These are phyloP conservation scores for Daldinia childiae DNA, from an alignment of 495 filamentous ascomycete species.

Conservation along the genomic window DNA sequence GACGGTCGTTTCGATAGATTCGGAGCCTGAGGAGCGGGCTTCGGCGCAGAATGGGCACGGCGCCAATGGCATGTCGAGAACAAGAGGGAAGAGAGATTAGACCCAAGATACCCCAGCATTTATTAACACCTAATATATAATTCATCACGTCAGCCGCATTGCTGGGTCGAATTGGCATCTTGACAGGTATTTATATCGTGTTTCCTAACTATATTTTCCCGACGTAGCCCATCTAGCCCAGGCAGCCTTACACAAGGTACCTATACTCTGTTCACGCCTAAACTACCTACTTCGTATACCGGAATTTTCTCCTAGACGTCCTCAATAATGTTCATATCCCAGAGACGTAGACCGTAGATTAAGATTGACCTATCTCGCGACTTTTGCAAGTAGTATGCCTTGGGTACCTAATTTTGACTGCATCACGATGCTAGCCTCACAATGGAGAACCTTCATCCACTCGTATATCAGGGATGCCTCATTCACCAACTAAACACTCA, in stretches of 20 bases:
- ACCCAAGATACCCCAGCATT: conserved; percentile 28
- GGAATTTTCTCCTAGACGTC: not conserved
- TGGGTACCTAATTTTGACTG: not conserved
- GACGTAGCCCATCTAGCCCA: not conserved
- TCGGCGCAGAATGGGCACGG: conserved; percentile 11
- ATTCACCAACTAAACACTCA: not conserved
- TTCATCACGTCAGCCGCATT: conserved; percentile 7
- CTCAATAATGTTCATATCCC: not conserved
- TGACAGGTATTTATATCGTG: not conserved
- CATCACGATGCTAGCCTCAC: not conserved
- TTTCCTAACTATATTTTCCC: not conserved
- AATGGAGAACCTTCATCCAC: not conserved
- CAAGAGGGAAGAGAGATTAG: conserved; percentile 44
- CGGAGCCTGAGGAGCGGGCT: conserved; percentile 19
- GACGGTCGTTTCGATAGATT: conserved; percentile 67
- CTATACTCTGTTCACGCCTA: not conserved
- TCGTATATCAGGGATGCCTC: not conserved
- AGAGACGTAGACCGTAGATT: not conserved
- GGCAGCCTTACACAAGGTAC: not conserved
- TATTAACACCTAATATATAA: conserved; percentile 25
- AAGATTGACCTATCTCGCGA: not conserved
- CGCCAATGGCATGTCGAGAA: conserved; percentile 3
- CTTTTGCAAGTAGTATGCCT: not conserved
- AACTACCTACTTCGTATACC: not conserved
- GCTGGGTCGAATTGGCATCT: not conserved